Percentiles rank a stretch among this genome's conserved stretches.
These are phyloP conservation scores for Jasminum sambac DNA, from an alignment of 257 asterid species.

Conservation along the genomic window DNA sequence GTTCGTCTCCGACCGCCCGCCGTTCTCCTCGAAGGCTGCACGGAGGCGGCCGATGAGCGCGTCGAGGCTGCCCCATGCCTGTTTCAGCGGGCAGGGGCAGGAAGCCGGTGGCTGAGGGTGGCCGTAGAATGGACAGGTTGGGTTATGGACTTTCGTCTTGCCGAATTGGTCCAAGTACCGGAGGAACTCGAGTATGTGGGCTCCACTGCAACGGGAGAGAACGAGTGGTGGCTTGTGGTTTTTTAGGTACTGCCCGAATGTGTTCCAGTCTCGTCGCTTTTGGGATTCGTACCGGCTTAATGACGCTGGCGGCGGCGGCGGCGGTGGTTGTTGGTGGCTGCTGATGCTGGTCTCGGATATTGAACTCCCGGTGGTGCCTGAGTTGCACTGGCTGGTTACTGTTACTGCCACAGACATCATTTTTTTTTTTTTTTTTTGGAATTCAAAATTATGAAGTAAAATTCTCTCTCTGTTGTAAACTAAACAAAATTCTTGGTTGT, in stretches of 20 bases:
- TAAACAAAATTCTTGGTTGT: background rate
- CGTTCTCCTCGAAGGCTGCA: slow-evolving; percentile 68
- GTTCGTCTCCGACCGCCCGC: slow-evolving; percentile 50
- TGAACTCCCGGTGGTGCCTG: slow-evolving; percentile 26
- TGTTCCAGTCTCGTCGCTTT: slow-evolving; percentile 65
- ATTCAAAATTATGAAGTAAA: too few species aligned
- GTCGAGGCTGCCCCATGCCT: slow-evolving; percentile 73
- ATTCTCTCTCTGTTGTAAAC: background rate
- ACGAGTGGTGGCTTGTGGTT: slow-evolving; percentile 65
- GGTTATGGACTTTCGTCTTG: slow-evolving; percentile 45
- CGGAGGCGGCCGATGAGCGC: slow-evolving; percentile 63
- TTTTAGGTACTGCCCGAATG: slow-evolving; percentile 56
- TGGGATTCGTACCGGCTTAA: slow-evolving; percentile 65
- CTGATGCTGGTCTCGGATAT: slow-evolving; percentile 29
- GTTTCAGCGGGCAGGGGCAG: slow-evolving; percentile 56
- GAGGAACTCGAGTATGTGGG: slow-evolving; percentile 56
- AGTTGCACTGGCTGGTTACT: slow-evolving; percentile 18
- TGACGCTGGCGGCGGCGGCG: slow-evolving; percentile 21
- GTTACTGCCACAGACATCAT: slow-evolving; percentile 14
- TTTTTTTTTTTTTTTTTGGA: too few species aligned
- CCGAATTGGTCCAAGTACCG: slow-evolving; percentile 59
- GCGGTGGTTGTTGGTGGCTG: slow-evolving; percentile 20
- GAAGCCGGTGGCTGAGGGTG: slow-evolving; percentile 51
- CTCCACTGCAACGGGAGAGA: slow-evolving; percentile 63
- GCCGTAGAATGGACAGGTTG: slow-evolving; percentile 51